These are phyloP conservation scores for Typha latifolia DNA, from an alignment of 176 grass and related monocot genomes.

Conservation along the genomic window DNA sequence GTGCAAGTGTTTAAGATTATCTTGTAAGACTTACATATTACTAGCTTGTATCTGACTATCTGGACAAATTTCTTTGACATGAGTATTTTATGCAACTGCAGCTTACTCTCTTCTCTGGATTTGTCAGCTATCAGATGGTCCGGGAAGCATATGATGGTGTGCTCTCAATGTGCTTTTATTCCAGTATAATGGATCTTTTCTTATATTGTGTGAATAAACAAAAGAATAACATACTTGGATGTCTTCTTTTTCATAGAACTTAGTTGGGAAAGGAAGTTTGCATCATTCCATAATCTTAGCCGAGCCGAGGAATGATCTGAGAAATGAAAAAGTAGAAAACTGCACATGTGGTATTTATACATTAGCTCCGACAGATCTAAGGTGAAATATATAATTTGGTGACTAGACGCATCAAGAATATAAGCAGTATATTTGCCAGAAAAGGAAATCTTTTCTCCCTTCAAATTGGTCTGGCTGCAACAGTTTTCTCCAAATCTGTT, in stretches of 20 bases:
- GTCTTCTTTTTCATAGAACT: background rate
- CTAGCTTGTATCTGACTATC: background rate
- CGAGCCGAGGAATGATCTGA: too few species aligned
- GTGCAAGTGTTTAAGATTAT: too few species aligned
- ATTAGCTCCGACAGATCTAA: too few species aligned
- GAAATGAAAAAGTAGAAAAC: too few species aligned
- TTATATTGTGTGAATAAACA: background rate
- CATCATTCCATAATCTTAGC: too few species aligned
- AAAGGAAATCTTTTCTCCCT: too few species aligned
- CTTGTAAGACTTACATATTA: background rate
- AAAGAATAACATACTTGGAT: background rate
- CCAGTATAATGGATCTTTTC: background rate
- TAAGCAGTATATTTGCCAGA: too few species aligned
- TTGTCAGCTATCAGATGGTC: slow-evolving; percentile 85
- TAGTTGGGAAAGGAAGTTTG: background rate
- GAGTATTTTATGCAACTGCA: slow-evolving; percentile 37
- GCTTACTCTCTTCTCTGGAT: slow-evolving; percentile 94
- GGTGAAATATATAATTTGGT: too few species aligned
- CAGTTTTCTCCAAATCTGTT: too few species aligned
- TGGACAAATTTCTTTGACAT: slow-evolving; percentile 1
- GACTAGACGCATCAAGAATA: too few species aligned
- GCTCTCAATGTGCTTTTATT: slow-evolving; percentile 7
- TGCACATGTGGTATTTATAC: too few species aligned
- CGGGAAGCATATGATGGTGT: slow-evolving; percentile 79
- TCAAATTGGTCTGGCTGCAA: too few species aligned